A percentile compares a stretch with the other conserved stretches of the same genome.
Conservation (phyloP, 129 eudicot species). For the Saussurea involucrata region DNA sequence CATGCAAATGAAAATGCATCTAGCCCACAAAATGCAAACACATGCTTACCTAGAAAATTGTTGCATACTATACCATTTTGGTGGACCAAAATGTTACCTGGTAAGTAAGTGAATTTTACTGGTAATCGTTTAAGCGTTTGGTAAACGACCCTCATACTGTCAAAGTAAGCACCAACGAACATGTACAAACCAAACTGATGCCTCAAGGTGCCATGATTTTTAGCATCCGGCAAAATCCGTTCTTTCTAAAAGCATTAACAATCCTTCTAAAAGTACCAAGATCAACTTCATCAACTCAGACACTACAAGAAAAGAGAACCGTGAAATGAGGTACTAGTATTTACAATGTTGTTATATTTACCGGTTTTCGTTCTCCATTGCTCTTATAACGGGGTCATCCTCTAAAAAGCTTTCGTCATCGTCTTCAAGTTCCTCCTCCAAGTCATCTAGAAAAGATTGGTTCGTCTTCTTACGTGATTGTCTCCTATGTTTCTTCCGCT, state of each 20-base stretch:
- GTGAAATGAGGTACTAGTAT: conserved; percentile 20
- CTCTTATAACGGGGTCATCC: conserved; percentile 52
- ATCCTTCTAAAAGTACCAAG: not conserved
- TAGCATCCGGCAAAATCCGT: not conserved
- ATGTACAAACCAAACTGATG: too few species aligned
- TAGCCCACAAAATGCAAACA: too few species aligned
- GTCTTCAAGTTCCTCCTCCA: conserved; percentile 56
- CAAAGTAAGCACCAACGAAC: too few species aligned
- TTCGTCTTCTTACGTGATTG: conserved; percentile 74
- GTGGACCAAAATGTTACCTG: too few species aligned
- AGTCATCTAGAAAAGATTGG: conserved; percentile 58
- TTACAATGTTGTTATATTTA: conserved; percentile 20
- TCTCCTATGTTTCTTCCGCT: conserved; percentile 84
- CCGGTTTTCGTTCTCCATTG: conserved; percentile 41
- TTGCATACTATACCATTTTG: too few species aligned
- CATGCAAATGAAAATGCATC: too few species aligned
- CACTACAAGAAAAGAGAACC: not conserved
- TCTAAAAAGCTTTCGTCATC: conserved; percentile 49
- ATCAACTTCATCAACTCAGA: not conserved
- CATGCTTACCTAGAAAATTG: too few species aligned
- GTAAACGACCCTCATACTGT: too few species aligned
- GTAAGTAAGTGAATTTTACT: too few species aligned
- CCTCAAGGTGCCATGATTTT: not conserved
- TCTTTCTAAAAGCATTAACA: conserved; percentile 1
- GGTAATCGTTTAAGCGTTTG: too few species aligned